These are phyloP conservation scores for Mycena kentingensis DNA, from an alignment of 768 basidiomycete genomes.

Conservation along the genomic window DNA sequence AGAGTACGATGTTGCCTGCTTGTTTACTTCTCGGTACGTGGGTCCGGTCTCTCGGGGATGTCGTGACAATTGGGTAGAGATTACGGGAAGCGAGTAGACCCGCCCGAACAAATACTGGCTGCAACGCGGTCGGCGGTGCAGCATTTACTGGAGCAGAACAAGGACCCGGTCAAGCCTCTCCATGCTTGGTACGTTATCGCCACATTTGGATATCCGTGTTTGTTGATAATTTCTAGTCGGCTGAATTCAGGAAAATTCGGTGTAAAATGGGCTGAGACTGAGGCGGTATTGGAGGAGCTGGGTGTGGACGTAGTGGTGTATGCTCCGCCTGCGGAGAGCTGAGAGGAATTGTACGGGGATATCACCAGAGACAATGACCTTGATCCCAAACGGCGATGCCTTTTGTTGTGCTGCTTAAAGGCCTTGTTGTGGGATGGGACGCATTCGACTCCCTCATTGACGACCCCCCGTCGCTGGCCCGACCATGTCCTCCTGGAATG, in stretches of 20 bases:
- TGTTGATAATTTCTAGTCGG: conserved; percentile 29
- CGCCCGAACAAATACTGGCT: conserved; percentile 37
- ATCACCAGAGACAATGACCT: too few relatives aligned
- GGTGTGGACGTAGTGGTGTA: conserved; percentile 39
- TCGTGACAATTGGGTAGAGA: conserved; percentile 8
- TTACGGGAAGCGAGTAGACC: conserved; percentile 41
- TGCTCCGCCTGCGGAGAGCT: conserved; percentile 27
- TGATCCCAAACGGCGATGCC: too few relatives aligned
- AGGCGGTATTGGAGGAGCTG: conserved; percentile 35
- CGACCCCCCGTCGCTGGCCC: too few relatives aligned
- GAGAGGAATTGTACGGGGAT: too few relatives aligned
- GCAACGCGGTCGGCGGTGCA: conserved; percentile 37
- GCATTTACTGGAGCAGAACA: conserved; percentile 39
- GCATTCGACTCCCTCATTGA: too few relatives aligned
- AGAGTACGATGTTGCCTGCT: conserved; percentile 39
- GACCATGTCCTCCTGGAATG: too few relatives aligned
- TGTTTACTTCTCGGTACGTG: conserved; percentile 39
- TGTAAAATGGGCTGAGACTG: conserved; percentile 44
- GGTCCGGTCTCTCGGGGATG: neutral
- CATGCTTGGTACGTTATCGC: conserved; percentile 40
- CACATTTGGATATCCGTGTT: neutral
- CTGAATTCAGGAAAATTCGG: conserved; percentile 48
- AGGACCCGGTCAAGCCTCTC: conserved; percentile 28
- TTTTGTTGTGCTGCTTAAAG: too few relatives aligned
- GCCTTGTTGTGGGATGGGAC: too few relatives aligned